These are phyloP conservation scores for Wickerhamomyces silvicola DNA, from an alignment of 805 yeast species.

Conservation along the genomic window DNA sequence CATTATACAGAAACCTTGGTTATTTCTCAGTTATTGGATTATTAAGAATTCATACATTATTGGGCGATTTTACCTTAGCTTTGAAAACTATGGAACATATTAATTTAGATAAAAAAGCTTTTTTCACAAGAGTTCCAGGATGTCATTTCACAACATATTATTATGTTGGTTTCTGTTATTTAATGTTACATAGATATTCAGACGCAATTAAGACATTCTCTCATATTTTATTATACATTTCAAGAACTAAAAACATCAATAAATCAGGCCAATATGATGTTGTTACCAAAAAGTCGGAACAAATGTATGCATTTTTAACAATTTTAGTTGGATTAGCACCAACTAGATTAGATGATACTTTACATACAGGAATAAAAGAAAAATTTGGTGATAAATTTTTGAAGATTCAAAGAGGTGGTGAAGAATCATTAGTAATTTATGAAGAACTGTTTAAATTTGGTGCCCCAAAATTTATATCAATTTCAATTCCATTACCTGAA, in stretches of 20 bases:
- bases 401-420: slow-evolving; percentile 36
- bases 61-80: slow-evolving; percentile 44
- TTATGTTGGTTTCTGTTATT: slow-evolving; percentile 44
- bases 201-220: slow-evolving; percentile 44
- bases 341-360: slow-evolving; percentile 38
- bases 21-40: slow-evolving; percentile 43
- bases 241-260: slow-evolving; percentile 38
- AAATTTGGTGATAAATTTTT: slow-evolving; percentile 39
- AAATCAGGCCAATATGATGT: slow-evolving; percentile 39
- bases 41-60: slow-evolving; percentile 40
- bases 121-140: slow-evolving; percentile 40
- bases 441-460: slow-evolving; percentile 42
- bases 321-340: slow-evolving; percentile 40
- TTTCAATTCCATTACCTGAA: slow-evolving; percentile 28
- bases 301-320: slow-evolving; percentile 44
- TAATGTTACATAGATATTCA: slow-evolving; percentile 43
- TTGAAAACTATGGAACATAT: slow-evolving; percentile 41
- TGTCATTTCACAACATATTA: slow-evolving; percentile 46
- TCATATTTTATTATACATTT: slow-evolving; percentile 38
- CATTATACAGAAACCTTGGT: slow-evolving; percentile 40
- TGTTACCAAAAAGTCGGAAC: slow-evolving; percentile 41
- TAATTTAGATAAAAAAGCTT: slow-evolving; percentile 40
- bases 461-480: slow-evolving; percentile 42
- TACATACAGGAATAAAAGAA: slow-evolving; percentile 38
- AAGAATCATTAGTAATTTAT: slow-evolving; percentile 32